These are phyloP conservation scores for Picochlorum costavermella DNA, from an alignment of 139 green algal genomes.

Conservation along the genomic window DNA sequence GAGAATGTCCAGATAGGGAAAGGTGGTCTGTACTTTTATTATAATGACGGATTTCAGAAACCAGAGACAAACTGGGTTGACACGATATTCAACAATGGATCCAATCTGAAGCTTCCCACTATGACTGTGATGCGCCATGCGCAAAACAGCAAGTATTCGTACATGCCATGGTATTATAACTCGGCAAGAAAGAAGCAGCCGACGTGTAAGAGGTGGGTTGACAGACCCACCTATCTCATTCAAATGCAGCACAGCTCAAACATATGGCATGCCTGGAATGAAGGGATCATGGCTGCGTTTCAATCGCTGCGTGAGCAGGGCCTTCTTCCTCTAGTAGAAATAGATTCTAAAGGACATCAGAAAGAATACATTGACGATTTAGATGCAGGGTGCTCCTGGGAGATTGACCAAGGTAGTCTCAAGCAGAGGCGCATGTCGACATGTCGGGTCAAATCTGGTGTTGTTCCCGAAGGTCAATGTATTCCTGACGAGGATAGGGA, in stretches of 20 bases:
- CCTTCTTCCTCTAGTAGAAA: slow-evolving; percentile 25
- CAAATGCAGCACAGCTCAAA: slow-evolving; percentile 26
- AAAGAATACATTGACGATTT: slow-evolving; percentile 5
- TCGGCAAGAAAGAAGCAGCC: background rate
- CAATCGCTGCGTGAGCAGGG: slow-evolving; percentile 31
- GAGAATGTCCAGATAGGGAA: slow-evolving; percentile 3
- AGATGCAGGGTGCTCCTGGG: background rate
- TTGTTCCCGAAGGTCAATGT: background rate
- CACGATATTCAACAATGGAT: background rate
- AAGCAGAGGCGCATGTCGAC: background rate
- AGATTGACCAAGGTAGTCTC: background rate
- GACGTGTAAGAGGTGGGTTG: slow-evolving; percentile 19
- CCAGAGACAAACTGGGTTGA: background rate
- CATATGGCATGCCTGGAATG: slow-evolving; percentile 33
- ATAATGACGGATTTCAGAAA: background rate
- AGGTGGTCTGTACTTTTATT: background rate
- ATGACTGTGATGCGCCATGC: background rate
- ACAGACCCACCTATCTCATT: slow-evolving; percentile 25
- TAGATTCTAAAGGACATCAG: slow-evolving; percentile 22
- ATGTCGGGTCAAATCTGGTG: background rate
- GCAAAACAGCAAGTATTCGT: background rate
- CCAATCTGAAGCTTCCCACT: background rate
- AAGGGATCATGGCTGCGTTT: slow-evolving; percentile 28
- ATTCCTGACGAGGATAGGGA: background rate
- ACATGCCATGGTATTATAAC: background rate